Conservation (phyloP, 371 early-diverging fungal species). For the Entomophthora muscae region DNA sequence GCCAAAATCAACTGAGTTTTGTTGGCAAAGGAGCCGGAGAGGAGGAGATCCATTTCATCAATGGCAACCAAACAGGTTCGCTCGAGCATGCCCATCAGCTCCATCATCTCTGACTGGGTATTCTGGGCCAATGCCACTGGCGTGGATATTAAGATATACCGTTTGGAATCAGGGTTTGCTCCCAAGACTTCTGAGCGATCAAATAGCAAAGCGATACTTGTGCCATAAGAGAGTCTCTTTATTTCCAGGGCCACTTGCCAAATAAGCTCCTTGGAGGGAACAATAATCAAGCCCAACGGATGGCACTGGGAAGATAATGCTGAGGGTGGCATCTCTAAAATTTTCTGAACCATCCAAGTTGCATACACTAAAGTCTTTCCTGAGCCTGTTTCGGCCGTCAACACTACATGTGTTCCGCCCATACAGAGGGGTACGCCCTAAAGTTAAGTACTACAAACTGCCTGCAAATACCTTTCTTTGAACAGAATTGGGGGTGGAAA, state of each 20-base stretch:
- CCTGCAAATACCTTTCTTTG: neutral
- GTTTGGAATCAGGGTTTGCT: neutral
- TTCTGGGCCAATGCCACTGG: neutral
- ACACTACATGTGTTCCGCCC: neutral
- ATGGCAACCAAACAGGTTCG: neutral
- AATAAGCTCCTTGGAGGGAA: neutral
- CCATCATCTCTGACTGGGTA: neutral
- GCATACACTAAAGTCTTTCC: slow-evolving; percentile 5
- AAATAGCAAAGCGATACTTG: neutral
- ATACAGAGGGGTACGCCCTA: neutral
- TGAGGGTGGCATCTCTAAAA: neutral
- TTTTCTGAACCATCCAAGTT: neutral
- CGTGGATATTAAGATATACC: neutral
- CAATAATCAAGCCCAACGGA: neutral
- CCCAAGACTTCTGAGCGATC: neutral
- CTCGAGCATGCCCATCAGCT: neutral
- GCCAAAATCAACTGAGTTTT: neutral
- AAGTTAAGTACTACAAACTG: neutral
- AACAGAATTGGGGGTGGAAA: neutral
- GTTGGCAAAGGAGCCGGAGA: neutral
- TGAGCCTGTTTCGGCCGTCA: slow-evolving; percentile 9
- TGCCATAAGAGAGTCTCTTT: neutral
- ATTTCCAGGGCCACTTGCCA: slow-evolving; percentile 1
- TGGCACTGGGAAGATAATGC: neutral
- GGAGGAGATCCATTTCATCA: slow-evolving; percentile 2